Evolutionary conservation across 192 early-diverging fungal genomes (phyloP), one percentile per base, ranked within the genome.

Genomic region (Coemansia erecta): DNA sequence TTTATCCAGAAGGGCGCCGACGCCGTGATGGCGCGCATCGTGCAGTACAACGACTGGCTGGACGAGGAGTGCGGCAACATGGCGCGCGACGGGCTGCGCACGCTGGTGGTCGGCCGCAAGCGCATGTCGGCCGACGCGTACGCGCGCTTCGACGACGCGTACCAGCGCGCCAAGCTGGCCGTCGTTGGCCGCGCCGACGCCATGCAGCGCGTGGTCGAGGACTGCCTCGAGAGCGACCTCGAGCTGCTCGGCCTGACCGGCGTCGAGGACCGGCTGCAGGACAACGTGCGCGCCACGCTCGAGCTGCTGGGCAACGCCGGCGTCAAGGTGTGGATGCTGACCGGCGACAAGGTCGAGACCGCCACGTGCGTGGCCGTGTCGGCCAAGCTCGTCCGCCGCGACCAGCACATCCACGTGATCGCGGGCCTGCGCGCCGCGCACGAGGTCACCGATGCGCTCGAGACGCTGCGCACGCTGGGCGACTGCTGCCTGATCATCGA

Each of bases 1-100:
- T 98, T 98, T 73, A 89, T 89, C 60, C 85, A 94, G 70, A 98
- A 98, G 82, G 95, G 95, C 24, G 95, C 95, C 0, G 94, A 95
- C 77, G 83, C 85, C 0, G 90, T 98, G 3, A 96, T 95, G 94
- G 68, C 82, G 52, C 81, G 79, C 47, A 93, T 94, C 65, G 93
- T 95, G 19, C 85, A 89, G 70, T 89, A 89, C 69, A 96, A 93
- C 75, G 92, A 96, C 68, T 96, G 95, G 95, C 73, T 98, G 19
- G 95, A 98, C 33, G 95, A 98, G 77, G 94, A 96, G 76, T 95
- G 93, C 67, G 92, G 89, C 28, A 96, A 94, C 61, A 95, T 98
- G 93, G 94, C 94, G 2, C 85, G 93, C 46, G 93, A 98, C 74
- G 95, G 95, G 4, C 71, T 98, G 53, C 84, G 95, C 53, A 98